Conservation (phyloP, 768 basidiomycete species). For the Chalciporus piperatus region DNA sequence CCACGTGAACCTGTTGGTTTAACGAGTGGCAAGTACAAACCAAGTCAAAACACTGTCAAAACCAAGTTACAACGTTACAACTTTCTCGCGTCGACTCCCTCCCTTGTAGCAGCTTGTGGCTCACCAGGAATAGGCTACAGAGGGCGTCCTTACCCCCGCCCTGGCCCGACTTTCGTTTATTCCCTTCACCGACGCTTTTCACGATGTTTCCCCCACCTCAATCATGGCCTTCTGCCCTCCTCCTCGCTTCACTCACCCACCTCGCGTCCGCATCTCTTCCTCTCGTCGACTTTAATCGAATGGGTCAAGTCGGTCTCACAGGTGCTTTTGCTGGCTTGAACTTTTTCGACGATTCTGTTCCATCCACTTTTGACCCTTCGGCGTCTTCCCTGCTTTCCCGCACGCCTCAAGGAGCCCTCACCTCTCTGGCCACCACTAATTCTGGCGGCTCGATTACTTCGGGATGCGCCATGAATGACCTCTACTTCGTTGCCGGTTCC, state of each 20-base stretch:
- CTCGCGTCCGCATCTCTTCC: slow-evolving; percentile 43
- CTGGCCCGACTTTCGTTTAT: background rate
- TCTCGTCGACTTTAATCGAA: slow-evolving; percentile 68
- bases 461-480: slow-evolving; percentile 65
- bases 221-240: slow-evolving; percentile 27
- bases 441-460: slow-evolving; percentile 73
- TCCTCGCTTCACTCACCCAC: slow-evolving; percentile 15
- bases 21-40: no score
- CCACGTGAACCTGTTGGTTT: slow-evolving; percentile 24
- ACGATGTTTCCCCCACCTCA: slow-evolving; percentile 6
- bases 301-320: slow-evolving; percentile 88
- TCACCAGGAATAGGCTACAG: slow-evolving; percentile 4
- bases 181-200: background rate
- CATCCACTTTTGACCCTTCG: slow-evolving; percentile 63
- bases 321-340: slow-evolving; percentile 89
- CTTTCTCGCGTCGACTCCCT: background rate
- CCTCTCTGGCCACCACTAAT: slow-evolving; percentile 74
- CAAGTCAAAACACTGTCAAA: no score
- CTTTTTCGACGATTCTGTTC: slow-evolving; percentile 58
- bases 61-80: slow-evolving; percentile 1
- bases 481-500: slow-evolving; percentile 78
- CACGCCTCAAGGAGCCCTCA: slow-evolving; percentile 60
- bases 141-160: slow-evolving; percentile 11
- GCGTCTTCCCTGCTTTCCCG: slow-evolving; percentile 71
- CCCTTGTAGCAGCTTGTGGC: background rate